A percentile compares a stretch with the other conserved stretches of the same genome.
Conservation (phyloP, 345 rosid genomes). For the Microcos paniculata region DNA sequence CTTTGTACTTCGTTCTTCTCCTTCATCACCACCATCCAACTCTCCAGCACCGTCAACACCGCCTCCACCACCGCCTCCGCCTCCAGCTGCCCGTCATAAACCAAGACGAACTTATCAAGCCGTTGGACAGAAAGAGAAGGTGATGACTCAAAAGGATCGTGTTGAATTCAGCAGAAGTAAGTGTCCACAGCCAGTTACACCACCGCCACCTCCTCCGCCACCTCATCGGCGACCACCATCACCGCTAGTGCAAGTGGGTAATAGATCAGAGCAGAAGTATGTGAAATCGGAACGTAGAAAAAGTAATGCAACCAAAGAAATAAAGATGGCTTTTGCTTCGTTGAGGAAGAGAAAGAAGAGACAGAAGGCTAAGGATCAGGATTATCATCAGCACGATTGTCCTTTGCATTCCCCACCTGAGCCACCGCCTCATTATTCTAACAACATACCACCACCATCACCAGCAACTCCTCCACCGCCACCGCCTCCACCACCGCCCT, state of each 20-base stretch:
- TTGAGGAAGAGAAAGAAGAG: constrained; percentile 66
- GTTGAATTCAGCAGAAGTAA: constrained; percentile 18
- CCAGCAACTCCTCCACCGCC: constrained; percentile 75
- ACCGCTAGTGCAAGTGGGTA: constrained; percentile 15
- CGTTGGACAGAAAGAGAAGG: constrained; percentile 33
- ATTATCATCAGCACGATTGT: constrained; percentile 1
- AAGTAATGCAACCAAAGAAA: constrained; percentile 69
- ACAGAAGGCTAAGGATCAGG: constrained; percentile 34
- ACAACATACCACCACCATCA: constrained; percentile 37
- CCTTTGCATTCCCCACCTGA: constrained; percentile 21
- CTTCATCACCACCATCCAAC: constrained; percentile 21
- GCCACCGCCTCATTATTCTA: constrained; percentile 20
- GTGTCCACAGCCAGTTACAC: constrained; percentile 35
- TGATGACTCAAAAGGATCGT: constrained; percentile 18
- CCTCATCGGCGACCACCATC: constrained; percentile 37
- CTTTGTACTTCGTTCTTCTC: constrained; percentile 38
- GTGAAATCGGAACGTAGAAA: constrained; percentile 53
- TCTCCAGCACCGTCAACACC: constrained; percentile 24
- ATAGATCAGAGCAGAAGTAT: constrained; percentile 23
- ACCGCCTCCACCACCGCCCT: constrained; percentile 60
- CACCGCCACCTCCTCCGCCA: constrained; percentile 39
- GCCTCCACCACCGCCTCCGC: constrained; percentile 38
- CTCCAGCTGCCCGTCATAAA: constrained; percentile 27
- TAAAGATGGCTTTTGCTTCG: constrained; percentile 65
- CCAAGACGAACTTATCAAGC: constrained; percentile 39